These are phyloP conservation scores for Lindgomyces ingoldianus DNA, from an alignment of 495 filamentous ascomycete genomes.

Conservation along the genomic window DNA sequence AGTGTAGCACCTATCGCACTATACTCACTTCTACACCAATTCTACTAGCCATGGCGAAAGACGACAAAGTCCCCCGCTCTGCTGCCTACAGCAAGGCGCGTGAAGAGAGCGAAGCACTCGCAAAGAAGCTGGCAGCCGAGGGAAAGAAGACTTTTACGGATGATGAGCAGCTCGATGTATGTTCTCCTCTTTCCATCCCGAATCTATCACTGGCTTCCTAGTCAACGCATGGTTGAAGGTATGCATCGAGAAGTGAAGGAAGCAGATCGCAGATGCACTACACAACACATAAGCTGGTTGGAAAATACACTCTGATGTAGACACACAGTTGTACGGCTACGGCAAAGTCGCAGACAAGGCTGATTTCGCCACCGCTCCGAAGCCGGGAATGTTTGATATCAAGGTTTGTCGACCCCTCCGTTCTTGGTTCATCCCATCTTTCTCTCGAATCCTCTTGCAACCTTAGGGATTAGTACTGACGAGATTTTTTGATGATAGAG, in stretches of 20 bases:
- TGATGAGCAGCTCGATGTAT: slow-evolving; percentile 61
- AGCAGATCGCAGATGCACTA: too few species aligned
- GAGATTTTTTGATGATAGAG: slow-evolving; percentile 50
- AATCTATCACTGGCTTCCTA: not conserved
- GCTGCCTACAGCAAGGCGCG: not conserved
- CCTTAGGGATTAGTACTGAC: not conserved
- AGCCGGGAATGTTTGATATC: slow-evolving; percentile 56
- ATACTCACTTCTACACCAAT: too few species aligned
- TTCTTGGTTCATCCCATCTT: not conserved
- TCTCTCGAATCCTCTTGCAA: not conserved
- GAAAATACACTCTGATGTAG: not conserved
- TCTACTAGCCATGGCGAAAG: too few species aligned
- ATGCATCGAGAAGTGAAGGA: too few species aligned
- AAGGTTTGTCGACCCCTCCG: slow-evolving; percentile 46
- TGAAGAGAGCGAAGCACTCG: not conserved
- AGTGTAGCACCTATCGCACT: too few species aligned
- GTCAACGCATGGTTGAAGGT: too few species aligned
- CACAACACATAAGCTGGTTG: too few species aligned
- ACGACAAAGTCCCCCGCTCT: too few species aligned
- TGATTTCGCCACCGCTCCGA: slow-evolving; percentile 50
- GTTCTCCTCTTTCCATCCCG: slow-evolving; percentile 8
- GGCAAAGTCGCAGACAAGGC: slow-evolving; percentile 57
- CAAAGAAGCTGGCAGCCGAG: too few species aligned
- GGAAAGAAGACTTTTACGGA: slow-evolving; percentile 52
- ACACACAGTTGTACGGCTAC: slow-evolving; percentile 57